Evolutionary conservation across 108 stramenopile species (phyloP), one percentile per base, ranked within the genome.

Genomic region (Thalassiosira profunda): DNA sequence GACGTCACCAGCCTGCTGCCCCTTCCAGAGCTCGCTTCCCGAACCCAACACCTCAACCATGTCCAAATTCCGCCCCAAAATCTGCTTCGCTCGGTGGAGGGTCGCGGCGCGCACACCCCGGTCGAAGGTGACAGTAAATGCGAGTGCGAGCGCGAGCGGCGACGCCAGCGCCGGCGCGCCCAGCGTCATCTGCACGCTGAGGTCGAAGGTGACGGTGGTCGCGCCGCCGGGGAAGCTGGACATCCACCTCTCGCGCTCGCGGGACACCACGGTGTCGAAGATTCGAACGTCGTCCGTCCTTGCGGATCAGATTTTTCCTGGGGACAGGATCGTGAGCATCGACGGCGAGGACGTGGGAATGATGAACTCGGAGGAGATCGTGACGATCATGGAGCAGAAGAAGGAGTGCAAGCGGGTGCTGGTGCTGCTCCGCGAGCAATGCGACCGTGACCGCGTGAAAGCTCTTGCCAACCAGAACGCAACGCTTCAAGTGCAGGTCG

Each of bases 311-410:
- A 87, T 95, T 0, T 77, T 80, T 14, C 94, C 94, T 21, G 91
- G 91, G 1, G 94, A 95, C 70, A 74, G 94, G 6, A 95, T 95
- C 42, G 78, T 91, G 48, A 91, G 88, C 9, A 95, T 95, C 70
- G 94, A 95, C 63, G 94, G 87, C 2, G 94, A 95, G 70, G 94
- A 95, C 80, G 94, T 95, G 9, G 84, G 84, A 48, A 87, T 87
- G 59, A 95, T 95, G 91, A 90, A 88, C 24, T 91, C 93, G 14
- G 79, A 83, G 35, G 94, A 95, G 67, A 95, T 95, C 24, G 93
- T 91, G 7, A 90, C 91, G 1, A 92, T 95, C 31, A 95, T 95
- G 94, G 84, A 87, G 0, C 80, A 91, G 35, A 95, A 95, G 69
- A 73, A 82, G 21, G 94, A 95, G 37, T 95, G 87, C 60, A 91